Evolutionary conservation across 768 basidiomycete genomes (phyloP).

Genomic region (Boletus rubropictus): DNA sequence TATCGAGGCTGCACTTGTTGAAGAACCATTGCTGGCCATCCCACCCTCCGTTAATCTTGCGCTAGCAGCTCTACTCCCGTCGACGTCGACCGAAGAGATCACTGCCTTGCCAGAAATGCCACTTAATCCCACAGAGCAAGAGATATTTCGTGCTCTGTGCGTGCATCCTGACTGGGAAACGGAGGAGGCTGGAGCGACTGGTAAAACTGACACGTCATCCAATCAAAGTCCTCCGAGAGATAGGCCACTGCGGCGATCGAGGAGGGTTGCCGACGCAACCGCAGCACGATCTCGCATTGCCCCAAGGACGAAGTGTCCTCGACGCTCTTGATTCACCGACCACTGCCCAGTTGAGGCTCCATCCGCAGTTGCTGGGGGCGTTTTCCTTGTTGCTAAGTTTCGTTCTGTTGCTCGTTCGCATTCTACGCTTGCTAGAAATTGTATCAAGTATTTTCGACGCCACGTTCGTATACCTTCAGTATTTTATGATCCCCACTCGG

Average conservation of each 20-base stretch:
- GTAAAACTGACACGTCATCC: slow-evolving; percentile 2
- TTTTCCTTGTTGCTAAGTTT: slow-evolving; percentile 6
- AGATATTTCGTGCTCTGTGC: slow-evolving; percentile 64
- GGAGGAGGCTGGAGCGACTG: slow-evolving; percentile 29
- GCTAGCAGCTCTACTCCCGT: slow-evolving; percentile 25
- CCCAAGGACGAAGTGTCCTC: slow-evolving; percentile 26
- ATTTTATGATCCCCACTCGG: slow-evolving; percentile 25
- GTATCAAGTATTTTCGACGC: slow-evolving; percentile 20
- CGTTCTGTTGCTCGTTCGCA: slow-evolving; percentile 7
- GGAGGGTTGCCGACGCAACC: slow-evolving; percentile 58
- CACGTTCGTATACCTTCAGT: slow-evolving; percentile 22
- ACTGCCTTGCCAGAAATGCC: slow-evolving; percentile 34
- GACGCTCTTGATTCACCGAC: slow-evolving; percentile 20
- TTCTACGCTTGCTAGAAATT: slow-evolving; percentile 19
- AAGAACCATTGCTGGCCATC: slow-evolving; percentile 21
- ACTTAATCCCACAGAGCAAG: slow-evolving; percentile 63
- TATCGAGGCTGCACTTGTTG: slow-evolving; percentile 17
- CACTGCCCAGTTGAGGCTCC: not conserved
- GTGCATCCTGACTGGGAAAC: slow-evolving; percentile 48
- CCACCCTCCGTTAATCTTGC: slow-evolving; percentile 28
- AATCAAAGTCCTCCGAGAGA: slow-evolving; percentile 5
- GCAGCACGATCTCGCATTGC: slow-evolving; percentile 45
- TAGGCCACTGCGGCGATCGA: slow-evolving; percentile 42
- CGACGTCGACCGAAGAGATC: slow-evolving; percentile 11
- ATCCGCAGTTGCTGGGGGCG: not conserved